Evolutionary conservation across 768 basidiomycete species (phyloP).

Genomic region (Suillus alpinus): DNA sequence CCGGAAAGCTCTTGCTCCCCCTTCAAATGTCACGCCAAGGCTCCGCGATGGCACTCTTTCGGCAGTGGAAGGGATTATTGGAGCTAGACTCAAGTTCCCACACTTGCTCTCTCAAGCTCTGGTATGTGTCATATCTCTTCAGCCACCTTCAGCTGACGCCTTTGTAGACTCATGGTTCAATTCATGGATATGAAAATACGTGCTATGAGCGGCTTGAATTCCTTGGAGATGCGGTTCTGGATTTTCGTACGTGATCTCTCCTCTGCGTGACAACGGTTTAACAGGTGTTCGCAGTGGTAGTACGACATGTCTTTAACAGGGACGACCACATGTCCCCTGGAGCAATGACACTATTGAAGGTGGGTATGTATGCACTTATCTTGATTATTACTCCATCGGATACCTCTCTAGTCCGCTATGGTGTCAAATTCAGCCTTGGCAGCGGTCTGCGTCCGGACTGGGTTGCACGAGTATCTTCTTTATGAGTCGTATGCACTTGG

Average conservation of each 20-base stretch:
- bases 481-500: slow-evolving; percentile 54
- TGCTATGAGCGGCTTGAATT: slow-evolving; percentile 81
- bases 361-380: slow-evolving; percentile 16
- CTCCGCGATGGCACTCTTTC: slow-evolving; percentile 48
- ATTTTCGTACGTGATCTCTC: slow-evolving; percentile 57
- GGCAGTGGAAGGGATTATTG: slow-evolving; percentile 62
- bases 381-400: neutral
- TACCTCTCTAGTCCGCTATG: slow-evolving; percentile 65
- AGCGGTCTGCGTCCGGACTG: slow-evolving; percentile 69
- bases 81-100: slow-evolving; percentile 58
- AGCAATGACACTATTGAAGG: slow-evolving; percentile 78
- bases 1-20: slow-evolving; percentile 42
- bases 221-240: slow-evolving; percentile 82
- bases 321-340: slow-evolving; percentile 69
- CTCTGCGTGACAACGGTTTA: neutral
- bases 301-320: slow-evolving; percentile 64
- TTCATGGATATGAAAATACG: slow-evolving; percentile 50
- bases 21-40: slow-evolving; percentile 41
- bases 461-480: slow-evolving; percentile 60
- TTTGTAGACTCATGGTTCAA: slow-evolving; percentile 64
- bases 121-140: slow-evolving; percentile 36
- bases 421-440: slow-evolving; percentile 79
- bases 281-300: slow-evolving; percentile 53
- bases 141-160: slow-evolving; percentile 8
- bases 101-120: slow-evolving; percentile 71